phyloP scores from a whole-genome alignment of 73 alveolate genomes.

The Durusdinium trenchii region DNA sequence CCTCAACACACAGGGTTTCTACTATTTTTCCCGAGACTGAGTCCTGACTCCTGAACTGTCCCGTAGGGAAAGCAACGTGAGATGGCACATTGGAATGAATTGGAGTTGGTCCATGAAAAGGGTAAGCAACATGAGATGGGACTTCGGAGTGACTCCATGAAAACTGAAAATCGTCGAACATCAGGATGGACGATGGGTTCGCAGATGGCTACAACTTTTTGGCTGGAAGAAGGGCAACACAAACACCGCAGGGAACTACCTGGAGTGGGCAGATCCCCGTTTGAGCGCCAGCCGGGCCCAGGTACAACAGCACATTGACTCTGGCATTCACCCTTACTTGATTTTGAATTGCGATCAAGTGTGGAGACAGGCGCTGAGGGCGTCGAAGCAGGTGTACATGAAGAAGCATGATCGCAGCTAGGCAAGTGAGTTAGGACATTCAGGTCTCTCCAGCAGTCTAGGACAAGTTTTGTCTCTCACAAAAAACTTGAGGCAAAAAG shows the following conservation, averaged over 20 bases:
- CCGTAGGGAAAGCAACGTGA: too few species aligned
- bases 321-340: background rate
- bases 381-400: background rate
- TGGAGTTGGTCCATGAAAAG: too few species aligned
- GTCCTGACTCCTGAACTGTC: too few species aligned
- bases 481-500: too few species aligned
- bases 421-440: background rate
- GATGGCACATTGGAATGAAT: too few species aligned
- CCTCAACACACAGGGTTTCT: too few species aligned
- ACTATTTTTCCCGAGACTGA: too few species aligned
- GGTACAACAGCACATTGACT: background rate
- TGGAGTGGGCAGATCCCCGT: background rate
- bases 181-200: background rate
- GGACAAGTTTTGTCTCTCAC: background rate
- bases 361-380: background rate
- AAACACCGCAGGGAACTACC: background rate
- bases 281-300: background rate
- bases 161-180: too few species aligned
- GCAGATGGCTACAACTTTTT: background rate
- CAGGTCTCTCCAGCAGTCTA: background rate
- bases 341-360: background rate
- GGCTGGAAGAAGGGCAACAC: background rate
- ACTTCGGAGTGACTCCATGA: too few species aligned
- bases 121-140: too few species aligned
- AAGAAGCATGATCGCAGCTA: background rate